Evolutionary conservation across 106 monocot species (phyloP), one percentile per base, ranked within the genome.

Genomic region (Triglochin maritima): DNA sequence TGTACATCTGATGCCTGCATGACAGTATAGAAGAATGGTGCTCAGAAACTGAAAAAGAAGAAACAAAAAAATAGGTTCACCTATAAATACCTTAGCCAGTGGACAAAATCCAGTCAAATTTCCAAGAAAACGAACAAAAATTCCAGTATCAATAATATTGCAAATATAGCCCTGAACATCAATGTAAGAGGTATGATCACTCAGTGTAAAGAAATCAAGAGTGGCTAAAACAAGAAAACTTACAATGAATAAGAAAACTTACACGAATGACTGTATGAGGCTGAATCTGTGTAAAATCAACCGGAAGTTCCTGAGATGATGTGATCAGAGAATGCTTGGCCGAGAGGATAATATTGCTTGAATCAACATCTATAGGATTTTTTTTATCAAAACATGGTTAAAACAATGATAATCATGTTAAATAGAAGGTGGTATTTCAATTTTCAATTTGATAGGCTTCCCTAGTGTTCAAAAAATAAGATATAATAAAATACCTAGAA

Each of bases 91-190:
- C 80, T 80, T 91, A 63, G 72, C 70, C 76, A 86, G 77, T 10
- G 85, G 80, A 62, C 76, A 86, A 68, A 91, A 98, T 75, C 91
- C 96, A 64, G 91, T 98, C 60, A 98, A 77, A 50, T 76, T 81
- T 49, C 96, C 96, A 78, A 98, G 81, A 82, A 88, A 98, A 9
- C 96, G 91, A 79, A 98, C 82, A 76, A 98, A 98, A 59, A 88
- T 91, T 7, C 96, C 96, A 65, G 62, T 67, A 61, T 77, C 88
- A 81, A 91, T 98, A 4, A 98, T 62, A 70, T 98, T 98, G 76
- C 88, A 88, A 62, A 98, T 74, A 78, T 91, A 98, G 4, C 96
- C 96, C 95, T 95, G 68, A 59, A 44, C 29, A 9, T 7, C 16
- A 68, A 51, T 45, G 61, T 62, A 4, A 45, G 49, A 15, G 47